Percentiles rank a stretch among this genome's conserved stretches.
Conservation (phyloP, 179 eudicot species). For the Carnegiea gigantea region DNA sequence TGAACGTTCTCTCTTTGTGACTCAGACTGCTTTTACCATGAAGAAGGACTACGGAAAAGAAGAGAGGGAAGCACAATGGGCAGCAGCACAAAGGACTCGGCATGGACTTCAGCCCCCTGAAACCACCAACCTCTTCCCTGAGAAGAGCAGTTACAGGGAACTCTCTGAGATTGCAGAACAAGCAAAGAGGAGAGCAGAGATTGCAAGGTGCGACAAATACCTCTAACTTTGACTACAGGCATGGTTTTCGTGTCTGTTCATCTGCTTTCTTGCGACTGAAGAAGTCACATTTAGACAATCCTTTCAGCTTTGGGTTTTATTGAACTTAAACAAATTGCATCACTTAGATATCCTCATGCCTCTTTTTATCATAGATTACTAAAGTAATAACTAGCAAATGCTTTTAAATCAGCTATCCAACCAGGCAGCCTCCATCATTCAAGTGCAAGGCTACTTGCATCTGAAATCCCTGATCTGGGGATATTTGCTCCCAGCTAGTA, state of each 20-base stretch:
- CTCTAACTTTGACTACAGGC: not conserved
- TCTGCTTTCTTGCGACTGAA: too few relatives aligned
- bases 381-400: not conserved
- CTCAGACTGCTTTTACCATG: constrained; percentile 48
- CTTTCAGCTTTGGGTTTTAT: too few relatives aligned
- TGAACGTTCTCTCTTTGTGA: not conserved
- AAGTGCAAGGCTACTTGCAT: not conserved
- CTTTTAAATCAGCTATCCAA: not conserved
- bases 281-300: too few relatives aligned
- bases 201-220: not conserved
- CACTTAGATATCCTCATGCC: not conserved
- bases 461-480: not conserved
- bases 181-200: constrained; percentile 51
- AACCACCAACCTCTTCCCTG: constrained; percentile 26
- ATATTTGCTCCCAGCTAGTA: not conserved
- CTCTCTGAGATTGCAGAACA: constrained; percentile 54
- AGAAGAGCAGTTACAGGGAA: constrained; percentile 41
- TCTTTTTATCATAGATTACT: not conserved
- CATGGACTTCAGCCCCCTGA: constrained; percentile 48
- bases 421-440: not conserved
- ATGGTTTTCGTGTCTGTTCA: not conserved
- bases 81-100: constrained; percentile 41
- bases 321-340: not conserved
- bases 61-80: constrained; percentile 57
- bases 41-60: constrained; percentile 49